A percentile compares a stretch with the other conserved stretches of the same genome.
Evolutionary conservation across 2,329 filamentous ascomycete genomes (phyloP).

Genomic region (Aspergillus cejpii): DNA sequence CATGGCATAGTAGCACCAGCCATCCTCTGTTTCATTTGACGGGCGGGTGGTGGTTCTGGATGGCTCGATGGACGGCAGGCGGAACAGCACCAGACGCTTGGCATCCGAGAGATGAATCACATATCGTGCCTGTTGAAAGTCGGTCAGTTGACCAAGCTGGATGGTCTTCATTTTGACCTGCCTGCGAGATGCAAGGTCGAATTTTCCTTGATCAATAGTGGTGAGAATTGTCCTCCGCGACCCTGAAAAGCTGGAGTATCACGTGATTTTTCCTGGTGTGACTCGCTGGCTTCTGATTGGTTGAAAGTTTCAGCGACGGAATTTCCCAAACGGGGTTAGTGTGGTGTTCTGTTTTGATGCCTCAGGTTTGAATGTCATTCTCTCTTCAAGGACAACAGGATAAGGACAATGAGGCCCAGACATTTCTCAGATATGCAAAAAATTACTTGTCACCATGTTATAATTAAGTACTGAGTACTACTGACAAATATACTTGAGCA

Average conservation of each 20-base stretch:
- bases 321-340: neutral
- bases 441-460: no score
- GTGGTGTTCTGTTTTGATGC: neutral
- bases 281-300: neutral
- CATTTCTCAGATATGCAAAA: no score
- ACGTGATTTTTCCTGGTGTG: neutral
- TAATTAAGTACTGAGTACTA: neutral
- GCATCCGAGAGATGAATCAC: conserved; percentile 40
- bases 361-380: neutral
- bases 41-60: conserved; percentile 17
- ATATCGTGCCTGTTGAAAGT: conserved; percentile 39
- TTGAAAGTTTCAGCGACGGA: no score
- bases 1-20: conserved; percentile 46
- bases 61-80: conserved; percentile 38
- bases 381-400: neutral
- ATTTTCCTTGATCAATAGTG: neutral
- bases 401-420: neutral
- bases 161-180: conserved; percentile 13
- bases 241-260: neutral
- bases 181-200: neutral
- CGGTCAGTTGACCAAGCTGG: conserved; percentile 26
- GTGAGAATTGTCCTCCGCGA: neutral
- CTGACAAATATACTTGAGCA: neutral
- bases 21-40: conserved; percentile 32
- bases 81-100: conserved; percentile 44